Evolutionary conservation across 257 asterid genomes (phyloP), one percentile per base, ranked within the genome.

Genomic region (Perilla frutescens): DNA sequence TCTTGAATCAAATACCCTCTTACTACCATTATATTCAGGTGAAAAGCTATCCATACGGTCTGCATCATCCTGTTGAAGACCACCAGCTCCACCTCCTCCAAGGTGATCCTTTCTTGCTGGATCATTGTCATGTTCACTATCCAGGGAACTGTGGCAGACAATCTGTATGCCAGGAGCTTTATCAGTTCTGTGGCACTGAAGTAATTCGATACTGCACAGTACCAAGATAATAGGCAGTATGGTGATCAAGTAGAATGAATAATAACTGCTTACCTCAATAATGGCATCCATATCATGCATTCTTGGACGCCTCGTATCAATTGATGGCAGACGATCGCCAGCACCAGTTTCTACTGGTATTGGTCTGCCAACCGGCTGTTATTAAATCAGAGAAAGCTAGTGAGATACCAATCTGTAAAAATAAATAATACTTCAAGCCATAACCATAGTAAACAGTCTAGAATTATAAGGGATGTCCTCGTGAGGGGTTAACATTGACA

Each of bases 271-370:
- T 72, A 89, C 99, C 89, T 88, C 96, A 49, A 95, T 95, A 66
- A 95, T 81, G 62, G 90, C 86, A 86, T 95, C 99, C 0, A 83
- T 62, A 82, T 95, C 99, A 67, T 89, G 96, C 68, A 85, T 75
- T 54, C 99, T 85, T 66, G 91, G 90, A 70, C 96, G 97, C 77
- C 99, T 84, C 56, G 96, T 86, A 76, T 95, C 99, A 68, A 82
- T 79, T 5, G 99, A 92, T 76, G 99, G 98, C 39, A 77, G 82
- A 68, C 99, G 98, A 12, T 95, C 99, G 34, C 89, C 89, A 78
- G 85, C 77, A 70, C 96, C 92, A 58, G 90, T 86, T 81, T 95
- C 99, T 47, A 95, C 96, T n/a, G 91, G 98, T 82, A 95, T 95
- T 47, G 99, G 90, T 79, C 97, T 87, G 73, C 99, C 97, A 79